These are phyloP conservation scores for Podaxis pistillaris DNA, from an alignment of 768 basidiomycete genomes.

Conservation along the genomic window DNA sequence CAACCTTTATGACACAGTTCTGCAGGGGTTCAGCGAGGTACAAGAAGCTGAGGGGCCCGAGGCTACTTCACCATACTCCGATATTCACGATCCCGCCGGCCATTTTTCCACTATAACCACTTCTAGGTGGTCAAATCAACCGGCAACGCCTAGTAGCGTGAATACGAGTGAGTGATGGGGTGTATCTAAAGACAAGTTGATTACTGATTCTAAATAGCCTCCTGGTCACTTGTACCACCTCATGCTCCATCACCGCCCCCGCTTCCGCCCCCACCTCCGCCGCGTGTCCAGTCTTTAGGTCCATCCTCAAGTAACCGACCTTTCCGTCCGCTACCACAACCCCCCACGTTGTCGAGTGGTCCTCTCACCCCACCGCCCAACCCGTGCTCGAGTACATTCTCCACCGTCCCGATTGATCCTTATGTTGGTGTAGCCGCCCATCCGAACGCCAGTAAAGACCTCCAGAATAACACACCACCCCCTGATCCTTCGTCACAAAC, in stretches of 20 bases:
- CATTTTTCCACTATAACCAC: neutral
- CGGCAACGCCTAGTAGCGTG: constrained; percentile 11
- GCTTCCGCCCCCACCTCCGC: neutral
- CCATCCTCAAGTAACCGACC: neutral
- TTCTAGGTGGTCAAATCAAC: constrained; percentile 2
- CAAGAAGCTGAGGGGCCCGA: constrained; percentile 23
- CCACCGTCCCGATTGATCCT: neutral
- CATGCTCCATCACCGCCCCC: neutral
- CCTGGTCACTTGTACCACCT: neutral
- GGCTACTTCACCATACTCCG: constrained; percentile 3
- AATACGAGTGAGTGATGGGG: neutral
- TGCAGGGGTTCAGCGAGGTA: constrained; percentile 41
- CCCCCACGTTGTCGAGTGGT: neutral
- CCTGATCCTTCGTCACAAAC: neutral
- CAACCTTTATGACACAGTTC: constrained; percentile 56
- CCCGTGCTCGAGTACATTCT: constrained; percentile 10
- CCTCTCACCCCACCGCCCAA: neutral
- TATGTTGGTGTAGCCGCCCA: neutral
- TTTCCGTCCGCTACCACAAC: constrained; percentile 7
- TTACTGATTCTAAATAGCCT: constrained; percentile 7
- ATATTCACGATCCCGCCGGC: neutral
- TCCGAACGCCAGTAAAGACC: neutral
- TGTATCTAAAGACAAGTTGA: neutral
- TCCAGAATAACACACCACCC: neutral
- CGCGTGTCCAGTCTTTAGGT: neutral